These are phyloP conservation scores for Jimgerdemannia flammicorona DNA, from an alignment of 192 early-diverging fungal species.

Conservation along the genomic window DNA sequence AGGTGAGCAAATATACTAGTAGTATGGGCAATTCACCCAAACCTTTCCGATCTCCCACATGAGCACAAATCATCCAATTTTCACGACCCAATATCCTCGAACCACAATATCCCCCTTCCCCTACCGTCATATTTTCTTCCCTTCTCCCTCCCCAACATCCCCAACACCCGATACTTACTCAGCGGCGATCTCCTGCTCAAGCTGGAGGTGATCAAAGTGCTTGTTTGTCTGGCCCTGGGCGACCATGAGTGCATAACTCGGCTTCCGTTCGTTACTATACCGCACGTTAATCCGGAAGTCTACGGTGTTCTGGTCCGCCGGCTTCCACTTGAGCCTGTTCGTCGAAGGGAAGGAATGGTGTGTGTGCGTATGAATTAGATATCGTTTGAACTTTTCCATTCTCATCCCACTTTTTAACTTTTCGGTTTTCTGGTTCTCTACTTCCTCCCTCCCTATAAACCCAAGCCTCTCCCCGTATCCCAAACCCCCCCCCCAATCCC, in stretches of 20 bases:
- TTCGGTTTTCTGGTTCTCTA: not conserved
- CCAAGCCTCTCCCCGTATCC: not conserved
- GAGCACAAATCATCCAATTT: too few species aligned
- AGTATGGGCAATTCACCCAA: not conserved
- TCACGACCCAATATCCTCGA: not conserved
- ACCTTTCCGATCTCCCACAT: not conserved
- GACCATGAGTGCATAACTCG: constrained; percentile 41
- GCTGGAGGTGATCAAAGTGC: constrained; percentile 51
- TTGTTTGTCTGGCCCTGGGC: constrained; percentile 41
- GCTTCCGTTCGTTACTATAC: constrained; percentile 47
- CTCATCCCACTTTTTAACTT: too few species aligned
- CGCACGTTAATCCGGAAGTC: constrained; percentile 53
- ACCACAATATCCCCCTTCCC: not conserved
- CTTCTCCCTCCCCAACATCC: not conserved
- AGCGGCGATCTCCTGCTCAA: constrained; percentile 33
- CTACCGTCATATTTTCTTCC: not conserved
- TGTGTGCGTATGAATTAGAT: too few species aligned
- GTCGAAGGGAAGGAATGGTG: not conserved
- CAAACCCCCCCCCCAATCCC: not conserved
- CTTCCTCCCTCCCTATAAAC: not conserved
- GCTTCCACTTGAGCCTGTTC: constrained; percentile 62
- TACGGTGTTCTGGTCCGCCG: constrained; percentile 41
- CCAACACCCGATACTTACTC: constrained; percentile 24
- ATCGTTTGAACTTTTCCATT: too few species aligned
- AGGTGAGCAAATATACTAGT: not conserved